Conservation (phyloP, 768 basidiomycete species). For the Tubosaeta brunneosetosa region DNA sequence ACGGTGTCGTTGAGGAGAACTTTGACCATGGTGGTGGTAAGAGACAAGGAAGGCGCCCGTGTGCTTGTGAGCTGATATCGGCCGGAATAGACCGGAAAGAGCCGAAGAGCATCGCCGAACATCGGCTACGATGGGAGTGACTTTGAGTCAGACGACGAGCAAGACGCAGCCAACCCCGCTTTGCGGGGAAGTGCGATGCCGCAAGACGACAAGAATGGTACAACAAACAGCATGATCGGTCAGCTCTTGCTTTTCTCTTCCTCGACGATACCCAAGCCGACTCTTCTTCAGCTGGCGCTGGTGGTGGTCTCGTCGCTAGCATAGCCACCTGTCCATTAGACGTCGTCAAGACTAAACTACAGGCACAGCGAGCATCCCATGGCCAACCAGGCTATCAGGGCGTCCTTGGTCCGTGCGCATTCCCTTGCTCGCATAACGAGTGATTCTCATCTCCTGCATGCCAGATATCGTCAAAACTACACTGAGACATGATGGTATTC, state of each 20-base stretch:
- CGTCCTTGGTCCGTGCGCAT: constrained; percentile 53
- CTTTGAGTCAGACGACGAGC: background rate
- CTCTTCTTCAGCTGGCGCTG: constrained; percentile 72
- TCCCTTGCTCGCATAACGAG: constrained; percentile 9
- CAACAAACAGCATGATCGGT: constrained; percentile 82
- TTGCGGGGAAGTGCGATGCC: constrained; percentile 67
- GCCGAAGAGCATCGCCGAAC: constrained; percentile 8
- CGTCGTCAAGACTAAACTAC: constrained; percentile 95
- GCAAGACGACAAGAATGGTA: constrained; percentile 55
- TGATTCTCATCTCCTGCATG: background rate
- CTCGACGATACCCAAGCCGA: background rate
- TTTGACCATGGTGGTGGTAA: constrained; percentile 36
- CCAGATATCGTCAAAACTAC: constrained; percentile 56
- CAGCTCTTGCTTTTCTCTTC: constrained; percentile 19
- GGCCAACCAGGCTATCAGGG: constrained; percentile 76
- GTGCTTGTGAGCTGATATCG: background rate
- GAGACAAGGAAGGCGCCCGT: background rate
- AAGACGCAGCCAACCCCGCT: constrained; percentile 36
- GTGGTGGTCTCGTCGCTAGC: constrained; percentile 88
- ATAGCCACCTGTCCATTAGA: constrained; percentile 96
- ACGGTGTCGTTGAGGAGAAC: constrained; percentile 45
- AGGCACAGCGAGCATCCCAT: constrained; percentile 77
- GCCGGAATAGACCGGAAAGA: constrained; percentile 12
- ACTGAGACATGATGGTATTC: constrained; percentile 63
- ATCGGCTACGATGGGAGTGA: constrained; percentile 5